Evolutionary conservation across 768 basidiomycete species (phyloP), one percentile per base, ranked within the genome.

Genomic region (Leucogyrophana mollusca): DNA sequence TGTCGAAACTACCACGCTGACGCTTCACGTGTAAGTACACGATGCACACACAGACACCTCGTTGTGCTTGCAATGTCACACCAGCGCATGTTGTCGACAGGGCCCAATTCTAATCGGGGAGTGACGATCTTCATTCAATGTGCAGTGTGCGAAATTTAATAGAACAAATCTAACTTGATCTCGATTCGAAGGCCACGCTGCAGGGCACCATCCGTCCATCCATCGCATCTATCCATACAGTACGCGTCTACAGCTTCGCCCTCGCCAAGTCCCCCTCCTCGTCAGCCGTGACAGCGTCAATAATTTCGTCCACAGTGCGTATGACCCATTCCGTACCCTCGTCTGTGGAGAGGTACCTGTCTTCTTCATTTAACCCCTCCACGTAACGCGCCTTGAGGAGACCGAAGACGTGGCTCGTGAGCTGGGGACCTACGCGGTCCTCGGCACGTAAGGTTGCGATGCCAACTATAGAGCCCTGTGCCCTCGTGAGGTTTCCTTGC

Each of bases 281-380:
- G 56, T 66, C 73, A 63, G 74, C 68, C 60, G 73, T 76, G 55
- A 90, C 80, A 49, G 82, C 83, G 65, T 90, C 87, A 52, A 86
- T 73, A 66, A 93, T 79, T 57, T 82, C 74, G 71, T 94, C 92
- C 43, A 91, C 81, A 39, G 80, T 86, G 58, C 85, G 82, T 57
- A 94, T 72, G 41, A 94, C 83, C 92, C 92, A 94, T 68, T 87
- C 87, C 16, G 87, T 79, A 25, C 92, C 92, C 64, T 92, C 87
- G 60, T 93, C 91, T 50, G 78, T 87, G 18, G 87, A 74, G 33
- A 94, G 77, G 85, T 86, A 94, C 47, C 68, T 73, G 62, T 91
- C 90, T 65, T 87, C 88, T 55, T 78, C 76, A 54, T 69, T 82
- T 53, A 80, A 72, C 27, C 76, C 74, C 43, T 78, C 76, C 37